Conservation (phyloP, 495 filamentous ascomycete genomes). For the Aspergillus diversus region DNA sequence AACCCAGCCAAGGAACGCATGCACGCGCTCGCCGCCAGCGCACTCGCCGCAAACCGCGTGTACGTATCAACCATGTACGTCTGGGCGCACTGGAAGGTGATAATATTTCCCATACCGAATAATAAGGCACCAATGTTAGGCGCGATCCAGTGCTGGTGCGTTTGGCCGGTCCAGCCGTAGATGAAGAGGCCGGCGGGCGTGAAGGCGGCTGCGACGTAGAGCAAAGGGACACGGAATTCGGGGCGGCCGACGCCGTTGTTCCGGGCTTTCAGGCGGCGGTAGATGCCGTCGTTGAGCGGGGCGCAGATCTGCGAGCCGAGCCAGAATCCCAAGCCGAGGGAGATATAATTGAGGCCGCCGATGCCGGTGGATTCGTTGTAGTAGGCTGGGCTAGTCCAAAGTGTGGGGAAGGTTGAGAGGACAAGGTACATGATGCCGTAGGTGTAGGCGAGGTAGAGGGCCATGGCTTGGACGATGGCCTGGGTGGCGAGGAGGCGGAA, state of each 20-base stretch:
- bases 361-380: conserved; percentile 66
- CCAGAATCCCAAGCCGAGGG: conserved; percentile 71
- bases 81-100: conserved; percentile 71
- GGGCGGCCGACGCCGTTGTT: conserved; percentile 62
- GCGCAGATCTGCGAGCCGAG: conserved; percentile 65
- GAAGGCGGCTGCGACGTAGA: conserved; percentile 59
- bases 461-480: conserved; percentile 61
- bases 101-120: conserved; percentile 62
- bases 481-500: conserved; percentile 64
- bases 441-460: conserved; percentile 67
- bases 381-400: conserved; percentile 56
- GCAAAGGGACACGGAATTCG: conserved; percentile 71
- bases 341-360: conserved; percentile 71
- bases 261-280: conserved; percentile 60
- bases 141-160: conserved; percentile 67
- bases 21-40: conserved; percentile 67
- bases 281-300: conserved; percentile 67
- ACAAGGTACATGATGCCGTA: conserved; percentile 77
- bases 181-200: conserved; percentile 68
- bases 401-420: conserved; percentile 66
- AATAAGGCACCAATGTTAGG: conserved; percentile 70
- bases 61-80: conserved; percentile 81
- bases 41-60: conserved; percentile 72
- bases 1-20: conserved; percentile 72
- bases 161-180: conserved; percentile 74